Base-by-base conservation (phyloP, 306 rosid species). In the Ammopiptanthus mongolicus region DNA sequence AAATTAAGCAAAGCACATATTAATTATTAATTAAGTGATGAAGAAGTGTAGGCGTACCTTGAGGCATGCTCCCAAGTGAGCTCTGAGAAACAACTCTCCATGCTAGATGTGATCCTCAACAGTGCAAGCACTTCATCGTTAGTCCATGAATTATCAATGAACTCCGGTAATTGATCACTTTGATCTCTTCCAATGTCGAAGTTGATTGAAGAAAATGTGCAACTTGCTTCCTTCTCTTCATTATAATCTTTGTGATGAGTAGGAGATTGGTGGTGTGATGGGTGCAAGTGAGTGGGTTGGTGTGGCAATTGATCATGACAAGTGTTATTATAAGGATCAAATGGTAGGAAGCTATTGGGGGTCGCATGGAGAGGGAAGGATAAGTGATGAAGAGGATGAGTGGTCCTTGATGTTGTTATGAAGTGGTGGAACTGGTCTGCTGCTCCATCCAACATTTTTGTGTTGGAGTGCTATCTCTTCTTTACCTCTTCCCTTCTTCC, bases 61-160 rank as follows among this genome's bases (percentile, higher is more conserved):
- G 98, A 91, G 78, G 90, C 89, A 66, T 94, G 94, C 58, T 91
- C 96, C 98, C 98, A 91, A 42, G 89, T 88, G 88, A 90, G 87
- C 3, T 91, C 93, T 2, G 93, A 95, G 87, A 88, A 85, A 88
- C 97, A 91, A 81, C 70, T 90, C 25, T 94, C 91, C 90, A 85
- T 84, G 81, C 76, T 80, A 69, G 98, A 94, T 94, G 96, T 91
- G 95, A 91, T 87, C 84, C 88, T 85, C 63, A 94, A 65, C 0
- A 94, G 89, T 1, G 96, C 83, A 28, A 90, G 91, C 8, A 90
- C 81, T 78, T 94, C 96, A 8, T 94, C 96, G 17, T 86, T 86
- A 4, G 74, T 87, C 97, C 98, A 94, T 0, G 92, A 81, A 78
- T n/a, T n/a, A n/a, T 86, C 76, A 36, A 63, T 12, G 13, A 73